Conservation (phyloP, 495 filamentous ascomycete genomes). For the Hypomontagnella submonticulosa region DNA sequence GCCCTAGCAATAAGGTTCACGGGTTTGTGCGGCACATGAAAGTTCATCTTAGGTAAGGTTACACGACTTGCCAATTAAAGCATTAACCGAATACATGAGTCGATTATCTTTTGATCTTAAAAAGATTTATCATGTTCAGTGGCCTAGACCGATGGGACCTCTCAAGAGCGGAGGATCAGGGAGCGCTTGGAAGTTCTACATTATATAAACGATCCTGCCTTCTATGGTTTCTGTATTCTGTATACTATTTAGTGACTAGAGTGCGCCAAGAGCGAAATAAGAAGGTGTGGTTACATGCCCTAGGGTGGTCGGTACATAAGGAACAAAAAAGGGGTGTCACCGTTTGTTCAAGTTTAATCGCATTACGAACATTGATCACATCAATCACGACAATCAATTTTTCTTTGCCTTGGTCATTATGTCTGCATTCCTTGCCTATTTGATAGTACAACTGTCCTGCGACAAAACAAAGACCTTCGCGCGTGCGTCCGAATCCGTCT, state of each 20-base stretch:
- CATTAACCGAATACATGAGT: no score
- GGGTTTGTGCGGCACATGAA: no score
- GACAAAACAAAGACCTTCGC: conserved; percentile 4
- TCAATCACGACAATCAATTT: conserved; percentile 7
- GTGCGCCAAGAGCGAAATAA: no score
- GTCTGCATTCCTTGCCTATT: conserved; percentile 25
- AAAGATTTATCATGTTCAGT: no score
- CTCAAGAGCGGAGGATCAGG: no score
- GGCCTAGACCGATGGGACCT: no score
- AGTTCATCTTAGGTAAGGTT: not conserved
- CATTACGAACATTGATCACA: conserved; percentile 7
- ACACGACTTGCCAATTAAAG: not conserved
- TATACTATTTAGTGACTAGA: no score
- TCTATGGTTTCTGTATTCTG: no score
- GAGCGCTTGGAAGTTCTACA: no score
- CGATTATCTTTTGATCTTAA: not conserved
- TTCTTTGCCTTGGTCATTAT: conserved; percentile 4
- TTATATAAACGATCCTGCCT: no score
- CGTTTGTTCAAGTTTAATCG: not conserved
- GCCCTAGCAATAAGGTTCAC: no score
- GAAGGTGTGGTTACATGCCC: no score
- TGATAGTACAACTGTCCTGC: conserved; percentile 17
- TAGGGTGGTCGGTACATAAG: not conserved
- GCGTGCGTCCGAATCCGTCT: conserved; percentile 5
- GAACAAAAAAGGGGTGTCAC: conserved; percentile 1